Evolutionary conservation across 2,329 filamentous ascomycete genomes (phyloP).

Genomic region (Alternaria infectoria): DNA sequence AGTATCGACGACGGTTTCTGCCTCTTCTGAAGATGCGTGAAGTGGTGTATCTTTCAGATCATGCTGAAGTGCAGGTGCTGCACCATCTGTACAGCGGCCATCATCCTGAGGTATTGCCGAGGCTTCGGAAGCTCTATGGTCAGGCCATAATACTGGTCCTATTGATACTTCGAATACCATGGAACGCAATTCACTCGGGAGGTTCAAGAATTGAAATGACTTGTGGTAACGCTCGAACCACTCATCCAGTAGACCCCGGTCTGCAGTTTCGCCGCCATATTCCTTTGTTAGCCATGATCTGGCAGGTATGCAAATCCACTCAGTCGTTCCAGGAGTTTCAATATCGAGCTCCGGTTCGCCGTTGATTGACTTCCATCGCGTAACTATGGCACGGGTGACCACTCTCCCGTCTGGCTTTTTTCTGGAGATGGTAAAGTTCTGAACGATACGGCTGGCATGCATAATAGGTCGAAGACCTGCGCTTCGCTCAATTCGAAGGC

Average conservation of each 20-base stretch:
- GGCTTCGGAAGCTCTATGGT: not conserved
- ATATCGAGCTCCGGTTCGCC: not conserved
- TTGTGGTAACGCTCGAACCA: not conserved
- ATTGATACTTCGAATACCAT: not conserved
- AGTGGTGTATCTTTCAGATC: not conserved
- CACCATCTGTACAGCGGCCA: not conserved
- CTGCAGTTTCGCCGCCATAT: too few relatives aligned
- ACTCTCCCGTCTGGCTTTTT: too few relatives aligned
- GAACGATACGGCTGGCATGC: not conserved
- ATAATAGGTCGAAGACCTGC: not conserved
- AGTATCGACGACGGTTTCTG: rapidly evolving
- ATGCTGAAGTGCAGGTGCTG: not conserved
- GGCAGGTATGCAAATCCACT: not conserved
- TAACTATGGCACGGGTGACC: not conserved
- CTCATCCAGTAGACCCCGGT: too few relatives aligned
- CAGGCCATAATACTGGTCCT: not conserved
- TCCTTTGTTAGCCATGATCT: not conserved
- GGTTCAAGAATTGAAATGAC: not conserved
- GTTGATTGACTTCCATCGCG: not conserved
- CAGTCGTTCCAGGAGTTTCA: rapidly evolving
- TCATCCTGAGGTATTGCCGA: not conserved
- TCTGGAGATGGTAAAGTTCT: not conserved
- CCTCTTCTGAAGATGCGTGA: not conserved
- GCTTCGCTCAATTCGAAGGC: not conserved
- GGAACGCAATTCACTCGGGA: not conserved